phyloP scores from a whole-genome alignment of 805 yeast genomes.

The Myxozyma vanderwaltii region DNA sequence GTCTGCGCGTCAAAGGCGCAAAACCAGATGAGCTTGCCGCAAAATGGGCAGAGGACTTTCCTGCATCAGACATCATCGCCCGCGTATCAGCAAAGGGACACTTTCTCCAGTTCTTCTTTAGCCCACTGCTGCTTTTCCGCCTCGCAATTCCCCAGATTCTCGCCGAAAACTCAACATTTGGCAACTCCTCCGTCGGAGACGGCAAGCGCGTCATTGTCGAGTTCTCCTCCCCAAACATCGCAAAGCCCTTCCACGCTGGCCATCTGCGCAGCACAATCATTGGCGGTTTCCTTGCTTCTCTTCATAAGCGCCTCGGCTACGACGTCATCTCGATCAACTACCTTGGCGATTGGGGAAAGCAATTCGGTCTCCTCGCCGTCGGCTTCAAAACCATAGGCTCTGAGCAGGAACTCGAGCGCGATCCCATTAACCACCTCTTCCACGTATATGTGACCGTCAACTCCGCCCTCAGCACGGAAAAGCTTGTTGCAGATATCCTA shows the following conservation, averaged over 20 bases:
- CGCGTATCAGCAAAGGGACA: slow-evolving; percentile 84
- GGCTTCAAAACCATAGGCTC: slow-evolving; percentile 86
- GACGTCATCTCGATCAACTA: slow-evolving; percentile 90
- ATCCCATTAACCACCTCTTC: slow-evolving; percentile 93
- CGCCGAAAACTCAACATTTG: slow-evolving; percentile 56
- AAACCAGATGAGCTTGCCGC: slow-evolving; percentile 73
- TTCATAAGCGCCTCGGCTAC: slow-evolving; percentile 90
- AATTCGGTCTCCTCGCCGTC: slow-evolving; percentile 91
- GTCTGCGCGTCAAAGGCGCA: slow-evolving; percentile 77
- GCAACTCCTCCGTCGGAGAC: slow-evolving; percentile 71
- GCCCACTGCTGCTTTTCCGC: slow-evolving; percentile 64
- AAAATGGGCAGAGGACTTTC: slow-evolving; percentile 79
- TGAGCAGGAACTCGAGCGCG: slow-evolving; percentile 65
- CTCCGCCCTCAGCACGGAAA: slow-evolving; percentile 68
- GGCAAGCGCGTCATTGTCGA: slow-evolving; percentile 77
- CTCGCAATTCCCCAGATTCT: slow-evolving; percentile 72
- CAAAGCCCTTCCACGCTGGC: slow-evolving; percentile 99
- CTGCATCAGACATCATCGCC: slow-evolving; percentile 66
- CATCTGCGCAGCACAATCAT: slow-evolving; percentile 96
- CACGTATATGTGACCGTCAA: slow-evolving; percentile 90
- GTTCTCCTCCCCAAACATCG: slow-evolving; percentile 97
- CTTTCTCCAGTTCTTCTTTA: slow-evolving; percentile 85
- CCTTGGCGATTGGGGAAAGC: slow-evolving; percentile 99
- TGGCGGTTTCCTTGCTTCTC: slow-evolving; percentile 90
- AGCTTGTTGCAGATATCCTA: slow-evolving; percentile 51